phyloP scores from a whole-genome alignment of 2,329 filamentous ascomycete genomes.

The Geoglossum cookeanum region DNA sequence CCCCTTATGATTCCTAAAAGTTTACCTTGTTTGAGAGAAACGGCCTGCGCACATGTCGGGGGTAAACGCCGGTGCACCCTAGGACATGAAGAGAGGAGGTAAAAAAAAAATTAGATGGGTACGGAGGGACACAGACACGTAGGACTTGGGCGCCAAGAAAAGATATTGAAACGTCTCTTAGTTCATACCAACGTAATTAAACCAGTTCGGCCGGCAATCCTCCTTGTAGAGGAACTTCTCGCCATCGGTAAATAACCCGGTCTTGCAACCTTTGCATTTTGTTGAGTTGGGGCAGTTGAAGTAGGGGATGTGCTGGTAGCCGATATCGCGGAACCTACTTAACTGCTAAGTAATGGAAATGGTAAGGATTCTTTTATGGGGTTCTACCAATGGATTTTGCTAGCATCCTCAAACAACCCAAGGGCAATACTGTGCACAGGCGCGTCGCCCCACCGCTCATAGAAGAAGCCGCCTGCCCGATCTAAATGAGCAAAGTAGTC shows the following conservation, averaged over 20 bases:
- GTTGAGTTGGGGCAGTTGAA: constrained; percentile 97
- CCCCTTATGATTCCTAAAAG: background rate
- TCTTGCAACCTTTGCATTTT: constrained; percentile 76
- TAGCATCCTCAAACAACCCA: constrained; percentile 77
- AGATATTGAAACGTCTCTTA: constrained; percentile 17
- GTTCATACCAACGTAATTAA: constrained; percentile 77
- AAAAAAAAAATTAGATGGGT: too few relatives aligned
- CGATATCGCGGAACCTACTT: constrained; percentile 90
- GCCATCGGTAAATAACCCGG: constrained; percentile 76
- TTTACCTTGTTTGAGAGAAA: background rate
- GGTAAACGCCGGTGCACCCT: background rate
- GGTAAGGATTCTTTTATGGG: background rate
- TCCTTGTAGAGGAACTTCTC: constrained; percentile 71
- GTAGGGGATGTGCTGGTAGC: constrained; percentile 95
- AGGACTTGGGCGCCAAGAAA: too few relatives aligned
- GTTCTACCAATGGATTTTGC: constrained; percentile 75
- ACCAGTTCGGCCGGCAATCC: constrained; percentile 92
- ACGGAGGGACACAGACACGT: too few relatives aligned
- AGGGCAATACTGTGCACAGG: constrained; percentile 90
- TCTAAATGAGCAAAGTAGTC: constrained; percentile 95
- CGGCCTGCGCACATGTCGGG: background rate
- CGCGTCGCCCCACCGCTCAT: constrained; percentile 95
- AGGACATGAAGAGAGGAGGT: background rate
- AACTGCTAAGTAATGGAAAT: background rate
- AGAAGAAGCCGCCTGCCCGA: constrained; percentile 89